phyloP scores from a whole-genome alignment of 1,284 basidiomycete species.

The Takashimella tepidaria region DNA sequence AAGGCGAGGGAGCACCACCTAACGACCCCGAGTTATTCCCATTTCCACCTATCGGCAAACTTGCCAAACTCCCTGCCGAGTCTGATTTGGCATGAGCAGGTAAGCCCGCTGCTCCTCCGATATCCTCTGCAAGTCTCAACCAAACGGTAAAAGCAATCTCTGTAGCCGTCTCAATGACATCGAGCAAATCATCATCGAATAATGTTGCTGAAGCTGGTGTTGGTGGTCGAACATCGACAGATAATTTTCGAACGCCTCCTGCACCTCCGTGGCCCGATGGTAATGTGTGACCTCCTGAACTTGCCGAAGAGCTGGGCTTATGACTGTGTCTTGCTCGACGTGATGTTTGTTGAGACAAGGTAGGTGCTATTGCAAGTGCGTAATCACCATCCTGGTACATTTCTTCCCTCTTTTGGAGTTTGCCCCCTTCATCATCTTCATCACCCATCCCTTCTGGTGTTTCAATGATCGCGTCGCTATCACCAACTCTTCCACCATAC shows the following conservation, averaged over 20 bases:
- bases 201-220: slow-evolving; percentile 44
- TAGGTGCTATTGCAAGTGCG: slow-evolving; percentile 17
- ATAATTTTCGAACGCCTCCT: slow-evolving; percentile 25
- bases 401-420: not conserved
- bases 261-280: not conserved
- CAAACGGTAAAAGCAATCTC: slow-evolving; percentile 50
- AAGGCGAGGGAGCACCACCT: not conserved
- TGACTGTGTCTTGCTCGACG: slow-evolving; percentile 17
- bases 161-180: slow-evolving; percentile 50
- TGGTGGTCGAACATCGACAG: slow-evolving; percentile 43
- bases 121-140: slow-evolving; percentile 49
- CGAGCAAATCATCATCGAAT: slow-evolving; percentile 50
- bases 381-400: not conserved
- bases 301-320: slow-evolving; percentile 31
- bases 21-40: no score
- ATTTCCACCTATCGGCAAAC: not conserved
- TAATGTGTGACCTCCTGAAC: slow-evolving; percentile 18
- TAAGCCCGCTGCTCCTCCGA: slow-evolving; percentile 25
- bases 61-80: slow-evolving; percentile 17
- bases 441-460: slow-evolving; percentile 5
- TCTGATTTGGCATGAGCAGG: slow-evolving; percentile 11
- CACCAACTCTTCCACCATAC: no score
- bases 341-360: slow-evolving; percentile 12
- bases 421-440: slow-evolving; percentile 5
- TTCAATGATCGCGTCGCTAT: not conserved